Base-by-base conservation (phyloP, 805 yeast species). In the Ogataea pini region DNA sequence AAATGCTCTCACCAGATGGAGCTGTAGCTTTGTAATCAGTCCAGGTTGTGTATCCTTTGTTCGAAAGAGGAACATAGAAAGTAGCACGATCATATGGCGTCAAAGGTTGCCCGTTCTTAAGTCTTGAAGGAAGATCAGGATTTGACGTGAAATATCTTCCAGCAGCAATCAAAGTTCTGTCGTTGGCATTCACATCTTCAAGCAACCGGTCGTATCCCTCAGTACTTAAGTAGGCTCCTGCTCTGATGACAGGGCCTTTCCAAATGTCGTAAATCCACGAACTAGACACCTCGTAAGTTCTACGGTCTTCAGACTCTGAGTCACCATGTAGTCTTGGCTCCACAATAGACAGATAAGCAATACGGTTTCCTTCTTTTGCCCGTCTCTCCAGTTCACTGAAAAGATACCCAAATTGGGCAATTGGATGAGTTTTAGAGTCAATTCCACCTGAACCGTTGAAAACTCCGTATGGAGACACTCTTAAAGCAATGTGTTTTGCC, bases 241-340 rank as follows among this genome's bases (percentile, higher is more conserved):
- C n/a, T 49, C 52, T 56, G 43, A 27, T 22, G 34, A 34, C 17
- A 25, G 36, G 53, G 60, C 27, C 22, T 48, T 36, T n/a, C 50
- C 52, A 10, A 25, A 36, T 22, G 17, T 36, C 39, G 39, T 22
- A n/a, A 10, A 36, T 14, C 39, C 39, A 36, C 14, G 27, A 20
- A n/a, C 27, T 36, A 8, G 34, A 31, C 34, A 31, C 34, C 27
- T 36, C 25, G 28, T 19, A 36, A 6, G 24, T 19, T n/a, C 47
- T 19, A 3, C 31, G 12, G 16, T 39, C 51, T 14, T 27, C 12
- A 32, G 41, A 20, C 25, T 44, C 48, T 3, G 13, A 25, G 7
- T 17, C 60, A 55, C 89, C 68, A 60, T 89, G 96, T 61, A 89
- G 96, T 32, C 83, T 90, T 1, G 82, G 83, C 57, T 90, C 97